These are phyloP conservation scores for Fibroporia radiculosa DNA, from an alignment of 768 basidiomycete species.

Conservation along the genomic window DNA sequence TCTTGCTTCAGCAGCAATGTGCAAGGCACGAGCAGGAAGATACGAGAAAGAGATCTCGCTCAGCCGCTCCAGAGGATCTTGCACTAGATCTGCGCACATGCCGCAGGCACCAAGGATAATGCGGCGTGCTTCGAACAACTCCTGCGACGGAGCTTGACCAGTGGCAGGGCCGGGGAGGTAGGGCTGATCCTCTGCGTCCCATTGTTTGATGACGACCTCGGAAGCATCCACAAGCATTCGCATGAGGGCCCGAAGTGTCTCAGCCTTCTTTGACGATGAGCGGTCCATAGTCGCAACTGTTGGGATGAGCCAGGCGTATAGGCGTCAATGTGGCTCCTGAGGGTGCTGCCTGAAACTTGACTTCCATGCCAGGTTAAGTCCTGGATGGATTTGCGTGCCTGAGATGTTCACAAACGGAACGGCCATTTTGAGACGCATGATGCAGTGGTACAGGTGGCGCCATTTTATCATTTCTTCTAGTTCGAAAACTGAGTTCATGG, in stretches of 20 bases:
- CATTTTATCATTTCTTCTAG: too few relatives aligned
- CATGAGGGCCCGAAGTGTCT: slow-evolving; percentile 3
- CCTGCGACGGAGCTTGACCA: neutral
- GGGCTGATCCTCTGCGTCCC: neutral
- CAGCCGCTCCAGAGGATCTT: slow-evolving; percentile 2
- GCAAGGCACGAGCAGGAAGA: slow-evolving; percentile 3
- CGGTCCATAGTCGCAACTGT: too few relatives aligned
- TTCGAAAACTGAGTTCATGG: too few relatives aligned
- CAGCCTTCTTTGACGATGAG: neutral
- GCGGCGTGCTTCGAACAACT: slow-evolving; percentile 3
- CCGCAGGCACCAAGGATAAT: slow-evolving; percentile 4
- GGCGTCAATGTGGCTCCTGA: too few relatives aligned
- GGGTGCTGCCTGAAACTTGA: too few relatives aligned
- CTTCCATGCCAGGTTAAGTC: too few relatives aligned
- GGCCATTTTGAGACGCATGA: too few relatives aligned
- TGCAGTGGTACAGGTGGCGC: too few relatives aligned
- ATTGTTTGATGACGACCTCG: slow-evolving; percentile 7
- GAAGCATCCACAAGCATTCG: slow-evolving; percentile 3
- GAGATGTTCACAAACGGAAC: too few relatives aligned
- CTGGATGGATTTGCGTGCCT: too few relatives aligned
- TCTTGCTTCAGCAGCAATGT: slow-evolving; percentile 3
- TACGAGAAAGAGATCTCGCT: neutral
- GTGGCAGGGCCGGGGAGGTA: neutral
- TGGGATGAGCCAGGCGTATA: too few relatives aligned
- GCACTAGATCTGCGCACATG: slow-evolving; percentile 6